Evolutionary conservation across 176 grass and related monocot genomes (phyloP).

Genomic region (Tillandsia fasciculata): DNA sequence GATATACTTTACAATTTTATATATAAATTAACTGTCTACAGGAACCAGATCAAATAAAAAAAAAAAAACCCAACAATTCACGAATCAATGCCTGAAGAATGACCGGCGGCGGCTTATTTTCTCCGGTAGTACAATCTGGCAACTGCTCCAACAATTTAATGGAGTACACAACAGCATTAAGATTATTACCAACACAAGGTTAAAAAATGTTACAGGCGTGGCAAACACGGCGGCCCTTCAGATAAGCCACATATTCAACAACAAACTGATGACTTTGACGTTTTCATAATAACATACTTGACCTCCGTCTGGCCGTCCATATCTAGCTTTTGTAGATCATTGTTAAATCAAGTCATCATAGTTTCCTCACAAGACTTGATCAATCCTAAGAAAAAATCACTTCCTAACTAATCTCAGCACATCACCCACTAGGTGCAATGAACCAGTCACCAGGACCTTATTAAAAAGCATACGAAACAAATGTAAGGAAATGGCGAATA

Average conservation of each 20-base stretch:
- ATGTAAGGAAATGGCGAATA: background rate
- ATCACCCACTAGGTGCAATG: slow-evolving; percentile 65
- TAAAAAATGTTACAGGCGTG: background rate
- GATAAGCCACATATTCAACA: background rate
- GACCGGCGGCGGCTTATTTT: background rate
- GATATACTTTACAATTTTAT: background rate
- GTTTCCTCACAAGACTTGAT: background rate
- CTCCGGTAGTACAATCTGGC: background rate
- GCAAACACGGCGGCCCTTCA: background rate
- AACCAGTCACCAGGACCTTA: slow-evolving; percentile 67
- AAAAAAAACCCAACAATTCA: background rate
- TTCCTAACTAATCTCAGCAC: slow-evolving; percentile 58
- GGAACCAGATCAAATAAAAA: background rate
- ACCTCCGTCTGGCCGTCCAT: background rate
- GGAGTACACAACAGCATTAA: background rate
- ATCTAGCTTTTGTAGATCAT: background rate
- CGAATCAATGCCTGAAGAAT: background rate
- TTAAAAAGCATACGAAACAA: background rate
- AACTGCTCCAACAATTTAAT: background rate
- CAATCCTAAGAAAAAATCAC: slow-evolving; percentile 16
- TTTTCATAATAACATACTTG: background rate
- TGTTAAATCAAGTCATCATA: background rate
- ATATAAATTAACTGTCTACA: background rate
- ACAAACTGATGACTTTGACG: background rate
- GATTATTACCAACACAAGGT: background rate